Conservation (phyloP, 2,329 filamentous ascomycete genomes). For the Aspergillus alliaceus region DNA sequence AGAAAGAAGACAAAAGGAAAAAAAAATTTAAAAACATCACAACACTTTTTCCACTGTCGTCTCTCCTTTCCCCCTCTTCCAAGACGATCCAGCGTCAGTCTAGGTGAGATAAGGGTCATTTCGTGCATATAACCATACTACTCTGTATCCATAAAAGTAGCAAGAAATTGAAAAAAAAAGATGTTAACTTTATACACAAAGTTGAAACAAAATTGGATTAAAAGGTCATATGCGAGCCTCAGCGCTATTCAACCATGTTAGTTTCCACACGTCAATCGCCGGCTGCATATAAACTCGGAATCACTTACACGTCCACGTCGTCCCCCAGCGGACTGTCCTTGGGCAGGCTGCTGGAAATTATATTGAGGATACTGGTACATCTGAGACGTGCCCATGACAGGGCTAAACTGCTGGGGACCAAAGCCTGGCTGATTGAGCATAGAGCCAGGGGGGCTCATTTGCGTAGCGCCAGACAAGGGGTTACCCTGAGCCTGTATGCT, state of each 20-base stretch:
- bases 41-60: constrained; percentile 26
- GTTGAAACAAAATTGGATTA: constrained; percentile 30
- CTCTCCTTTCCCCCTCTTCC: constrained; percentile 29
- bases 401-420: constrained; percentile 46
- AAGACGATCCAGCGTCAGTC: constrained; percentile 44
- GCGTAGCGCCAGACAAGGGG: constrained; percentile 35
- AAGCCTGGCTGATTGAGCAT: constrained; percentile 52
- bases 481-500: constrained; percentile 39
- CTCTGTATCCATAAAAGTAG: constrained; percentile 27
- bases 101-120: constrained; percentile 31
- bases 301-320: constrained; percentile 56
- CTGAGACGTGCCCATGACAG: constrained; percentile 43
- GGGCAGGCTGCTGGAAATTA: constrained; percentile 46
- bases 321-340: constrained; percentile 48
- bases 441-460: constrained; percentile 36
- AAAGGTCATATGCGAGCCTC: constrained; percentile 28
- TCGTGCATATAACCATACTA: constrained; percentile 34
- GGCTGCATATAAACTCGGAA: constrained; percentile 7
- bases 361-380: constrained; percentile 57
- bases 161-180: constrained; percentile 7
- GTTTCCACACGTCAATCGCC: neutral
- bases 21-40: constrained; percentile 1
- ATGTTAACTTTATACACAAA: constrained; percentile 38
- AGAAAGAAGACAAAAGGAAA: constrained; percentile 16
- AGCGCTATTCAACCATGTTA: constrained; percentile 30